Evolutionary conservation across 495 filamentous ascomycete genomes (phyloP).

Genomic region (Niebla homalea): DNA sequence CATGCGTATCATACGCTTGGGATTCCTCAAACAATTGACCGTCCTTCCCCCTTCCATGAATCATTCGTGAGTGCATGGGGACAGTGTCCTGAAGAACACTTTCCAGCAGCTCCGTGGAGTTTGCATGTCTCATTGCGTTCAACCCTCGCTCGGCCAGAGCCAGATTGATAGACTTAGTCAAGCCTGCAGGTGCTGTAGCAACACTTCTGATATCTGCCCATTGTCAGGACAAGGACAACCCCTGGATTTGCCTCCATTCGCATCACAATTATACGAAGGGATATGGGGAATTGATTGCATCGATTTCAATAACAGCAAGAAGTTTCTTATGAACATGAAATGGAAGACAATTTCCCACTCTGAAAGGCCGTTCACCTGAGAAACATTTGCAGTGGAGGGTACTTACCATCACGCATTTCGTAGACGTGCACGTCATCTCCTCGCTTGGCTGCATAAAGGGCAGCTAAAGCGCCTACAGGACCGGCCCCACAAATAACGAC

Average conservation of each 20-base stretch:
- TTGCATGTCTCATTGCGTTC: conserved; percentile 60
- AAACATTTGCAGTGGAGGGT: not conserved
- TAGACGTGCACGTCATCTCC: conserved; percentile 89
- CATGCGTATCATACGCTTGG: conserved; percentile 84
- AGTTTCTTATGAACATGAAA: not conserved
- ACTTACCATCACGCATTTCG: conserved; percentile 79
- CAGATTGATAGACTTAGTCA: conserved; percentile 95
- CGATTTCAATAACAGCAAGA: not conserved
- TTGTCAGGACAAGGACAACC: not conserved
- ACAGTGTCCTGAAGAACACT: conserved; percentile 64
- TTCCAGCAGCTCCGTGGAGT: conserved; percentile 50
- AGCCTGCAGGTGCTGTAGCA: conserved; percentile 76
- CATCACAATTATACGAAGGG: not conserved
- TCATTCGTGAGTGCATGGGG: conserved; percentile 96
- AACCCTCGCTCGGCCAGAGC: conserved; percentile 92
- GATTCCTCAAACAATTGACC: conserved; percentile 60
- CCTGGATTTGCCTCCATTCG: not conserved
- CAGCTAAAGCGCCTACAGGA: conserved; percentile 83
- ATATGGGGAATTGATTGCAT: not conserved
- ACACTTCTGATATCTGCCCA: conserved; percentile 68
- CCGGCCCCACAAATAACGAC: conserved; percentile 80
- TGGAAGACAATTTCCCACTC: not conserved
- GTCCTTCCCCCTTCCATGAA: conserved; percentile 56
- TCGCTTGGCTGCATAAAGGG: conserved; percentile 76
- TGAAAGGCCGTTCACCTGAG: not conserved